Evolutionary conservation across 257 asterid species (phyloP), one percentile per base, ranked within the genome.

Genomic region (Primulina huaijiensis): DNA sequence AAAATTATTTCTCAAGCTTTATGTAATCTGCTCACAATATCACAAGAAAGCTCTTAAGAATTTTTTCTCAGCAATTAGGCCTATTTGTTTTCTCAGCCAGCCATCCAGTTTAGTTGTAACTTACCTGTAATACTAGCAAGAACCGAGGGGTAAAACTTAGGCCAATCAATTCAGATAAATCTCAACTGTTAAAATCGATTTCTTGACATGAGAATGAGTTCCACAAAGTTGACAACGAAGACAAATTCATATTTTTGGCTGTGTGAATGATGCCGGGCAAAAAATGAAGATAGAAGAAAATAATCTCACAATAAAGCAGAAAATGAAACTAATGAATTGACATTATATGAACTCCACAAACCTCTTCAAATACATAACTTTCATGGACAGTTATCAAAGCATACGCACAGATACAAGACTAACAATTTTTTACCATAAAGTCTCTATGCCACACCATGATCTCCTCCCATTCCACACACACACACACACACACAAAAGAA

Each of bases 361-460:
- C 29, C 53, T 35, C 8, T 29, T 14, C 19, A 63, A 63, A 63
- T 34, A 10, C 2, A 7, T n/a, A 63, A 46, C 68, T 63, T 63
- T 35, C n/a, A 7, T 4, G 16, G 31, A 11, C n/a, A 43, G 53
- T 43, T 11, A 43, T 3, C 2, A 8, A 38, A 38, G 46, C 46
- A 38, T 38, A 11, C 14, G 14, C 4, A 27, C 30, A 27, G 30
- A 38, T 52, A 19, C 31, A 63, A 17, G 10, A 46, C n/a, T 68
- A 33, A 65, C 55, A 59, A 67, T 63, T 65, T 40, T 78, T 37
- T 66, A 60, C 11, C 62, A 59, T 64, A 70, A 20, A 16, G 53
- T 11, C 52, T 62, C 35, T 25, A 66, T 20, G 33, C 69, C 35
- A 33, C 55, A 34, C 33, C 4, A 71, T 52, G 20, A 7, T 71